These are phyloP conservation scores for Alloteropsis angusta DNA, from an alignment of 202 grass and related monocot species.

Conservation along the genomic window DNA sequence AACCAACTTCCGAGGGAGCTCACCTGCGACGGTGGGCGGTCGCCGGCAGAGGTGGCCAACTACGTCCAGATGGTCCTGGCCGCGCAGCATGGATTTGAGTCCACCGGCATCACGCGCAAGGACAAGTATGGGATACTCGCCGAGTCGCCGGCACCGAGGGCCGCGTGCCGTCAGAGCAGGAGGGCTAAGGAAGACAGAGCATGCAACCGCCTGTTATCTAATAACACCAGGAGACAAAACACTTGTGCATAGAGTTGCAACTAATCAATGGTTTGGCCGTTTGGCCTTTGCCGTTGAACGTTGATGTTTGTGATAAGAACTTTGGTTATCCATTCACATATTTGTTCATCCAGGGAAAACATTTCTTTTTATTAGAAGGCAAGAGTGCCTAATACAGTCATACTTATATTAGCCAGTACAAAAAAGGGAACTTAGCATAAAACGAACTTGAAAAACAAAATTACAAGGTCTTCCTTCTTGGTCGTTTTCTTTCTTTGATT, in stretches of 20 bases:
- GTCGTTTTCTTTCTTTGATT: too few relatives aligned
- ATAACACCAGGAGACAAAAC: too few relatives aligned
- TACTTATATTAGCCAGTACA: too few relatives aligned
- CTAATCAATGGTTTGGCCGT: neutral
- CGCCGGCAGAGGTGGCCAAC: slow-evolving; percentile 54
- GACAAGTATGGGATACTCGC: slow-evolving; percentile 43
- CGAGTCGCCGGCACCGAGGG: slow-evolving; percentile 25
- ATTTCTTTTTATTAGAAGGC: too few relatives aligned
- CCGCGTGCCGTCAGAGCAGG: neutral
- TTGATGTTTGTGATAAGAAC: neutral
- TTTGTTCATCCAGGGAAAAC: too few relatives aligned
- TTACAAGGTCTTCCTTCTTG: too few relatives aligned
- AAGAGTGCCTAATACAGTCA: too few relatives aligned
- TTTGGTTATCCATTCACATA: neutral
- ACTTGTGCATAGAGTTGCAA: neutral
- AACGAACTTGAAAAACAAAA: too few relatives aligned
- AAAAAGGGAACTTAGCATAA: too few relatives aligned
- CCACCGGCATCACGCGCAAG: slow-evolving; percentile 45
- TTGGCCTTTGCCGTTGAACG: too few relatives aligned
- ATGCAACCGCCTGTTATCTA: neutral
- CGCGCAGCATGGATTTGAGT: slow-evolving; percentile 49
- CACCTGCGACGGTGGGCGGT: slow-evolving; percentile 46
- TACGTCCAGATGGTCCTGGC: slow-evolving; percentile 52
- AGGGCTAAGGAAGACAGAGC: neutral
- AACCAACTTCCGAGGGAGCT: slow-evolving; percentile 55